Percentiles rank a stretch among this genome's conserved stretches.
These are phyloP conservation scores for Saturnispora saitoi DNA, from an alignment of 805 yeast species.

Conservation along the genomic window DNA sequence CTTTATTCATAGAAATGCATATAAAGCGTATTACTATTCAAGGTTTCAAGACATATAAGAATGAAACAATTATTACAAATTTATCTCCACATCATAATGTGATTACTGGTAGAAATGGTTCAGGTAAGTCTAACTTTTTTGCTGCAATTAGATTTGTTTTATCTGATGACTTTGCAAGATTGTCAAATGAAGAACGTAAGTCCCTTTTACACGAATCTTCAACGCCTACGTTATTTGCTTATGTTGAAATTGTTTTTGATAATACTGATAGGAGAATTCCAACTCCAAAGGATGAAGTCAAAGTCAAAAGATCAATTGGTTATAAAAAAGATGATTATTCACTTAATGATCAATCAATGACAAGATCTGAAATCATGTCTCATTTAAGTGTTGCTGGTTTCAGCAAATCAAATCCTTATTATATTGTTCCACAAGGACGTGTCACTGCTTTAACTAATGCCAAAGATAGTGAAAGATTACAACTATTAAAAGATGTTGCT, in stretches of 20 bases:
- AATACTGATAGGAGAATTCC: constrained; percentile 73
- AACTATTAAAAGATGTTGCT: constrained; percentile 80
- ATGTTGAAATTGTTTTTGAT: constrained; percentile 83
- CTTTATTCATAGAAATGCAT: constrained; percentile 8
- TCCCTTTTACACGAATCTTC: constrained; percentile 86
- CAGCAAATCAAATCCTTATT: constrained; percentile 82
- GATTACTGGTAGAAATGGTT: constrained; percentile 88
- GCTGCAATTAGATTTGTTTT: constrained; percentile 90
- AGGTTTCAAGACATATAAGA: constrained; percentile 90
- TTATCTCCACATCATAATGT: constrained; percentile 81
- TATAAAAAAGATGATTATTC: constrained; percentile 87
- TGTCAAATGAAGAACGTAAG: constrained; percentile 79
- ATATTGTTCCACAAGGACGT: constrained; percentile 94
- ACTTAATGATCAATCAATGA: constrained; percentile 68
- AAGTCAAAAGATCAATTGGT: constrained; percentile 85
- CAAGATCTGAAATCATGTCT: constrained; percentile 73
- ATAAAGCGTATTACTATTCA: constrained; percentile 53
- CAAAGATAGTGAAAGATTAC: constrained; percentile 72
- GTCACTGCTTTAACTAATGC: constrained; percentile 85
- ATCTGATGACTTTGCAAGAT: constrained; percentile 79
- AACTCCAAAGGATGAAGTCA: constrained; percentile 55
- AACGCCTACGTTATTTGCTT: constrained; percentile 84
- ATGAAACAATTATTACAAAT: constrained; percentile 66
- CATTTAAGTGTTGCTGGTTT: constrained; percentile 88
- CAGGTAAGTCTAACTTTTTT: constrained; percentile 92